Percentiles rank a stretch among this genome's conserved stretches.
Conservation (phyloP, 176 grass and related monocot species). For the Eragrostis curvula region DNA sequence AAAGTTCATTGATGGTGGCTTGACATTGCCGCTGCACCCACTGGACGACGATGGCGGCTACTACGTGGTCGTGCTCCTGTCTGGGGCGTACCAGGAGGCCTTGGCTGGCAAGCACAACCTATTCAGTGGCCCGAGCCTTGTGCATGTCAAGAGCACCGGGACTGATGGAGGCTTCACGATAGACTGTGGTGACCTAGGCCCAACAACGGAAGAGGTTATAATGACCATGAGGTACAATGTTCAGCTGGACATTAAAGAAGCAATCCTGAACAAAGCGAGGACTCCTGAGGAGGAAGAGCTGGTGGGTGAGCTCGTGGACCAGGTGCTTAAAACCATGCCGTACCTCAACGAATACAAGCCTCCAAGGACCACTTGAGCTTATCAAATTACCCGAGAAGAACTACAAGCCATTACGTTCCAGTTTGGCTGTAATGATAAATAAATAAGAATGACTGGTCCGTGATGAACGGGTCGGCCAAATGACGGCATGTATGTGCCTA, state of each 20-base stretch:
- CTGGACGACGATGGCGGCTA: conserved; percentile 16
- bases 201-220: not conserved
- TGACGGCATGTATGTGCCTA: too few relatives aligned
- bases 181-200: not conserved
- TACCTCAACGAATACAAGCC: conserved; percentile 9
- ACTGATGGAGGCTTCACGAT: not conserved
- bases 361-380: not conserved
- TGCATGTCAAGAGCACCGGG: not conserved
- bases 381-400: too few relatives aligned
- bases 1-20: conserved; percentile 27
- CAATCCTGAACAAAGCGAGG: too few relatives aligned
- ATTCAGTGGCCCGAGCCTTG: conserved; percentile 32
- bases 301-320: not conserved
- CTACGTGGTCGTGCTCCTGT: conserved; percentile 34
- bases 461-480: too few relatives aligned
- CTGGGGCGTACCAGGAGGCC: conserved; percentile 45
- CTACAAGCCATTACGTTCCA: too few relatives aligned
- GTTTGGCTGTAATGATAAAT: too few relatives aligned
- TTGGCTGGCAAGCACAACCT: conserved; percentile 36
- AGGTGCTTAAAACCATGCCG: conserved; percentile 12
- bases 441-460: too few relatives aligned
- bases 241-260: not conserved
- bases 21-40: conserved; percentile 38
- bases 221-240: not conserved
- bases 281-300: too few relatives aligned